Evolutionary conservation across 2,329 filamentous ascomycete genomes (phyloP).

Genomic region (Delphinella strobiligena): DNA sequence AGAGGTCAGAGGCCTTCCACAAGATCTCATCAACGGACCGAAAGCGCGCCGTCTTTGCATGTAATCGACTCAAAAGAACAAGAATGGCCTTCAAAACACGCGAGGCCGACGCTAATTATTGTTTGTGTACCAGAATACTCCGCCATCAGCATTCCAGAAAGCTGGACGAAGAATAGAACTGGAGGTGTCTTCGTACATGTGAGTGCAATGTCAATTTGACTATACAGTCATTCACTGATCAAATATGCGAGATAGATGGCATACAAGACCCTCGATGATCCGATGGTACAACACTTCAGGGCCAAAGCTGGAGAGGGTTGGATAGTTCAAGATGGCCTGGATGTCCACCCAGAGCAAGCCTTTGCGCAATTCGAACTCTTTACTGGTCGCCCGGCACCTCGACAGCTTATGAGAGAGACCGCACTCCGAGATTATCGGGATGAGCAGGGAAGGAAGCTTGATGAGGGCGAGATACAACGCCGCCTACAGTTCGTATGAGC

Average conservation of each 20-base stretch:
- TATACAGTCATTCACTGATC: background rate
- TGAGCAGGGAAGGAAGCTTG: background rate
- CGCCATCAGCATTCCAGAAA: constrained; percentile 54
- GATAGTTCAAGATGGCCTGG: constrained; percentile 67
- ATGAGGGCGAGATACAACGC: background rate
- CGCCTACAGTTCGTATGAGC: too few species aligned
- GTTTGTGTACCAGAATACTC: constrained; percentile 67
- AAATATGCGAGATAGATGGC: constrained; percentile 27
- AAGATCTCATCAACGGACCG: too few species aligned
- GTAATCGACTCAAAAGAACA: constrained; percentile 48
- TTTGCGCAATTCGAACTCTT: constrained; percentile 76
- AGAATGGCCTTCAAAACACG: constrained; percentile 52
- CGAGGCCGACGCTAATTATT: constrained; percentile 59
- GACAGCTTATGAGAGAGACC: constrained; percentile 48
- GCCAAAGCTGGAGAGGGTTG: constrained; percentile 49
- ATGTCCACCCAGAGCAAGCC: constrained; percentile 65
- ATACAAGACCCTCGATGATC: constrained; percentile 62
- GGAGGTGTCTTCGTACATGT: constrained; percentile 64
- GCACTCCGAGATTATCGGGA: background rate
- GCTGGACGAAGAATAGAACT: constrained; percentile 61
- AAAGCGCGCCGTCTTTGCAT: constrained; percentile 28
- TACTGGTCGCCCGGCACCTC: constrained; percentile 61
- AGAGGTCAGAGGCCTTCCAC: constrained; percentile 8
- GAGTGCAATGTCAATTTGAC: constrained; percentile 10
- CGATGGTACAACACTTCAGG: constrained; percentile 57